Base-by-base conservation (phyloP, 805 yeast species). In the Myxozyma neotropica region DNA sequence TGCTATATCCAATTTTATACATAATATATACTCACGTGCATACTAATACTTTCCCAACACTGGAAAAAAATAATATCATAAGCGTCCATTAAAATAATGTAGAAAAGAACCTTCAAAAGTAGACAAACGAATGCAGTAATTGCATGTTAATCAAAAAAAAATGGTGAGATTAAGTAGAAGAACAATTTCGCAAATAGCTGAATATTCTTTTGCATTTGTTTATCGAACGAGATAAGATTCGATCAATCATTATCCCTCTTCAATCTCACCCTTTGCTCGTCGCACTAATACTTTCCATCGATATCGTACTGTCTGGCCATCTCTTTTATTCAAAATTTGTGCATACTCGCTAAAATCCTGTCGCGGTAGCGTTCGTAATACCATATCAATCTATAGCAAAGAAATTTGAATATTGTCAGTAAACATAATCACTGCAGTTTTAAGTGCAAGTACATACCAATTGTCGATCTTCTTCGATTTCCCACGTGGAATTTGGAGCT, bases 211-310 rank as follows among this genome's bases (percentile, higher is more conserved):
- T n/a, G n/a, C n/a, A n/a, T n/a, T n/a, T n/a, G n/a, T n/a, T n/a
- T n/a, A n/a, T n/a, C n/a, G n/a, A n/a, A n/a, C n/a, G n/a, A n/a
- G n/a, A n/a, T n/a, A n/a, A 26, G 2, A 26, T 27, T 8, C 15
- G 17, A 29, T 8, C 39, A 19, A 19, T n/a, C 17, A 5, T 27
- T 39, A 19, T n/a, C n/a, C 42, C 40, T 59, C 63, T 29, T 51
- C 60, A 10, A 46, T 27, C 19, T 59, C 72, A 15, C 73, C 73
- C 44, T 67, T 67, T 13, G 73, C 73, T 7, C 74, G 61, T 23
- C 72, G 64, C 3, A 72, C 66, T n/a, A 72, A 55, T 24, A 70
- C 73, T 60, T 71, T 72, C 74, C 74, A 72, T 33, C 74, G 60
- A 50, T 72, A 72, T 52, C 74, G 64, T 27, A 72, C 74, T 21